Base-by-base conservation (phyloP, 1,284 basidiomycete species). In the Trichosporon coremiiforme region DNA sequence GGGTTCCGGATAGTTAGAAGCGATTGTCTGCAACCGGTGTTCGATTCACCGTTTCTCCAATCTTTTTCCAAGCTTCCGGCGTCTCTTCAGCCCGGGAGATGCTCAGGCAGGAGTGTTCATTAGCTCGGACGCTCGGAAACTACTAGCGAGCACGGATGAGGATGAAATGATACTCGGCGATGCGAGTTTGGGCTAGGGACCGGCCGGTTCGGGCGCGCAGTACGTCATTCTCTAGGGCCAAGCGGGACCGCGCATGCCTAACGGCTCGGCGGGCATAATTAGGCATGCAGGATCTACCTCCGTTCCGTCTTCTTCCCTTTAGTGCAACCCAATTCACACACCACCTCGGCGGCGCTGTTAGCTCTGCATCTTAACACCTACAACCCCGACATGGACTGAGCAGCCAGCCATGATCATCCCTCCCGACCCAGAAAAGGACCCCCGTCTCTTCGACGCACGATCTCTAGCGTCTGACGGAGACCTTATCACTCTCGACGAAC, bases 351-450 rank as follows among this genome's bases (percentile, higher is more conserved):
- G 57, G 29, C 57, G 57, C 31, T 33, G 25, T 33, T 15, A 29
- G 55, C 57, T 60, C 57, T 60, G 57, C 57, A 60, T 60, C 57
- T 60, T n/a, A 20, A 60, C 57, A 31, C 57, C 31, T 15, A n/a
- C 55, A 13, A 60, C 55, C 57, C 29, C 57, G 57, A 60, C 57
- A 60, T 60, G 57, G 57, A 60, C 57, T 60, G 57, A 60, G 57
- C 31, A 9, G 9, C 47, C 57, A 60, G 57, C 63, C 68, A 84
- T 84, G 83, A 84, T 84, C 72, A 81, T 84, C 70, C 83, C 83
- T 3, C 82, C 82, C 57, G 83, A 84, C 75, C 74, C 80, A 2
- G 83, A 84, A 70, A 84, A 84, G 73, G 82, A 82, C 66, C 79
- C 81, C 15, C 73, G 77, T 65, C 68, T 80, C 53, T 82, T 80